Percentiles rank a stretch among this genome's conserved stretches.
Evolutionary conservation across 2,329 filamentous ascomycete genomes (phyloP).

Genomic region (Leptosphaerulina australis): DNA sequence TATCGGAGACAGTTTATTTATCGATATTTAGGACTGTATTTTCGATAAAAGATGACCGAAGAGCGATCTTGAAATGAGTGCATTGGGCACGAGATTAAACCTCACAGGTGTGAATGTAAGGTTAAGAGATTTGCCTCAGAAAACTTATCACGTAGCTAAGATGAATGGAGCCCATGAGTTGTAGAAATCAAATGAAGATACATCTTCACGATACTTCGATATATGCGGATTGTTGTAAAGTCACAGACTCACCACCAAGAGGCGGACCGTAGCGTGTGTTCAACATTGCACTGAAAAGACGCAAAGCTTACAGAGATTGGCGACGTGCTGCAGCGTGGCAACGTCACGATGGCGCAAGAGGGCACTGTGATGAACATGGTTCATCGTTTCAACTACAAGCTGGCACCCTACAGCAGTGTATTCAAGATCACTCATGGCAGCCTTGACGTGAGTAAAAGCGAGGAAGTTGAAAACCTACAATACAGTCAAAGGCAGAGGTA

Average conservation of each 20-base stretch:
- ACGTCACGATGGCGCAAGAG: slow-evolving; percentile 5
- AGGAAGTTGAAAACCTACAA: background rate
- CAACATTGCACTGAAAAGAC: slow-evolving; percentile 24
- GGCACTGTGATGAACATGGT: background rate
- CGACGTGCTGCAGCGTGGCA: slow-evolving; percentile 9
- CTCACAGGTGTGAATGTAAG: no score
- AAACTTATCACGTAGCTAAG: no score
- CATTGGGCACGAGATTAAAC: no score
- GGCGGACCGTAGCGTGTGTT: slow-evolving; percentile 19
- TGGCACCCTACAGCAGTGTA: background rate
- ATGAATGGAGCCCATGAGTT: no score
- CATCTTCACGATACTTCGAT: background rate
- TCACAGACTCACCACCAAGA: slow-evolving; percentile 9
- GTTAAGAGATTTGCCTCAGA: no score
- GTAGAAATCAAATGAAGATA: no score
- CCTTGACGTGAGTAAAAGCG: background rate
- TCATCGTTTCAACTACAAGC: background rate
- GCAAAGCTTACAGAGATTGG: slow-evolving; percentile 17
- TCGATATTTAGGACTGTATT: no score
- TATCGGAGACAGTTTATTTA: no score
- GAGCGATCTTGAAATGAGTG: no score
- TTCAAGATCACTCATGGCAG: background rate
- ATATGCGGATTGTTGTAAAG: background rate
- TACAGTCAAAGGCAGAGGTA: slow-evolving; percentile 14
- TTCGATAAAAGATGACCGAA: no score